A percentile compares a stretch with the other conserved stretches of the same genome.
These are phyloP conservation scores for Aspergillus novoparasiticus DNA, from an alignment of 2,329 filamentous ascomycete species.

Conservation along the genomic window DNA sequence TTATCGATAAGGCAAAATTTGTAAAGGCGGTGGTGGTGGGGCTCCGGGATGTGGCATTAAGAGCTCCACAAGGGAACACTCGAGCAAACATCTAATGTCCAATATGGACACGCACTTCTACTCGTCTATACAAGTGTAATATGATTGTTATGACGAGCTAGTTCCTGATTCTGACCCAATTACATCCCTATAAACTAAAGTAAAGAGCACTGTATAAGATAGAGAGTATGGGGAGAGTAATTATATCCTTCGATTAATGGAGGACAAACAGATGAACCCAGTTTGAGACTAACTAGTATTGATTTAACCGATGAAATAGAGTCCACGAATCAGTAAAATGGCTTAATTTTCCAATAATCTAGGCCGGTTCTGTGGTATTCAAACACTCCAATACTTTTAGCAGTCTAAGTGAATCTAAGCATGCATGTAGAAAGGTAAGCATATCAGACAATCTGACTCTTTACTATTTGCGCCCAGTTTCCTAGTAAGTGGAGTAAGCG, in stretches of 20 bases:
- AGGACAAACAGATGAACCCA: no score
- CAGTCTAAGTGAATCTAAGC: no score
- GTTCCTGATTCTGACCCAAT: neutral
- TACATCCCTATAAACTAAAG: neutral
- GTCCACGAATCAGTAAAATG: no score
- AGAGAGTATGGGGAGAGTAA: neutral
- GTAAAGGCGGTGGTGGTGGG: neutral
- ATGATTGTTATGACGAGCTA: no score
- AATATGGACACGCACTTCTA: neutral
- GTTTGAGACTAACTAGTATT: neutral
- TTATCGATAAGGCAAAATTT: slow-evolving; percentile 1
- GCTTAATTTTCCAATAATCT: no score
- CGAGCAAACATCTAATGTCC: neutral
- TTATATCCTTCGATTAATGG: neutral
- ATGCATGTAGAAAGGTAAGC: no score
- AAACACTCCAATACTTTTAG: no score
- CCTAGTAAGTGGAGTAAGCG: no score
- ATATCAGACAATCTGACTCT: no score
- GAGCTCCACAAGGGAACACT: neutral
- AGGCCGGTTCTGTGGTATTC: no score
- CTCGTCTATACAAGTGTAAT: no score
- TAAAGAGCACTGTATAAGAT: neutral
- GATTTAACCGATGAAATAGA: neutral
- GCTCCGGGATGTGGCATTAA: neutral
- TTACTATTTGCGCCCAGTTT: no score